Evolutionary conservation across 2,329 filamentous ascomycete genomes (phyloP), one percentile per base, ranked within the genome.

Genomic region (Cladosporium sp.): DNA sequence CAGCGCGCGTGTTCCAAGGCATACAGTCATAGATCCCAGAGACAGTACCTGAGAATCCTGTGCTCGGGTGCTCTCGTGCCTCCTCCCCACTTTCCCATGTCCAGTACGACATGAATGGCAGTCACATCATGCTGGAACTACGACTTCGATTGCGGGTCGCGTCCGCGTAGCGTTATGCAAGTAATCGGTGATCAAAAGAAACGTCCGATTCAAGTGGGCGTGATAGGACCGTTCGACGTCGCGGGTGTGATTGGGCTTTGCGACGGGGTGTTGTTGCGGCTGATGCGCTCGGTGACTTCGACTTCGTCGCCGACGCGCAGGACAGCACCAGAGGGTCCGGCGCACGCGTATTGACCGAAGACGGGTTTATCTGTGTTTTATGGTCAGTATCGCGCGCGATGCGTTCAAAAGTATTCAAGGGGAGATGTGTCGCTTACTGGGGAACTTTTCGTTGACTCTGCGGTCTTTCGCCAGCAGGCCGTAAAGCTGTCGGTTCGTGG

Each of bases 341-440:
- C 74, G 59, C 74, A 76, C 18, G 74, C 74, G 62, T 76, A 76
- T 61, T 76, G 74, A n/a, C 74, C 74, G 40, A 76, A 76, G 8
- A 76, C 74, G 16, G 74, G 74, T 65, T 74, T 74, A 50, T 76
- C 73, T 75, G 55, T 12, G 29, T 11, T 2, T 3, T 26, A 26
- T 26, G 23, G 23, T 26, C 23, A 26, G 23, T 3, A 26, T 26
- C 23, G 23, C 23, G 23, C 23, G 23, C 1, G 23, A 26, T 26
- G 23, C 23, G 23, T 26, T 26, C 23, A 26, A 26, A 26, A 26
- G 23, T 3, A 26, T 26, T 26, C 23, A 3, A 26, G 23, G 23
- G 23, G 23, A 26, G 23, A 26, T 26, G 23, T 3, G 23, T 10
- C 10, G 64, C 72, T 68, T 68, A 74, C 72, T 72, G 26, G 73